Evolutionary conservation across 1,284 basidiomycete species (phyloP).

Genomic region (Apiotrichum akiyoshidainum): DNA sequence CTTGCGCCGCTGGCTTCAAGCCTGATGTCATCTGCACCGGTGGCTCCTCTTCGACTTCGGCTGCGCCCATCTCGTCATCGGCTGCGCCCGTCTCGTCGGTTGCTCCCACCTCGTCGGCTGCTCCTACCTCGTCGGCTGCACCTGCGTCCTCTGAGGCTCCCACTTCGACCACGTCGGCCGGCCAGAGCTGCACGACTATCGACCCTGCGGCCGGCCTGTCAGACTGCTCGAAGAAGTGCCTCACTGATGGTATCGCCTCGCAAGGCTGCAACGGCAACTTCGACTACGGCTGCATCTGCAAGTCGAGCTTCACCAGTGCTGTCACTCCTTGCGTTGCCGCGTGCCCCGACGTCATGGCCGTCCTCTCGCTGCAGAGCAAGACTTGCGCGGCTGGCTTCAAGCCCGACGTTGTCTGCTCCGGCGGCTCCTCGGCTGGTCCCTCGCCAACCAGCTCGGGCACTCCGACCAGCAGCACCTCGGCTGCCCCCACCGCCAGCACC

Average conservation of each 20-base stretch:
- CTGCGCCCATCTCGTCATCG: background rate
- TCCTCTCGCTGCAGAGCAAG: conserved; percentile 2
- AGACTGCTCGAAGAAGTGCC: too few relatives aligned
- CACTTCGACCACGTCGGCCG: background rate
- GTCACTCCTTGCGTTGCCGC: too few relatives aligned
- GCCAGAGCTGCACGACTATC: too few relatives aligned
- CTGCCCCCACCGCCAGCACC: background rate
- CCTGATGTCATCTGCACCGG: too few relatives aligned
- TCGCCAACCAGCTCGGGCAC: background rate
- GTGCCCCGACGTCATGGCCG: conserved; percentile 1
- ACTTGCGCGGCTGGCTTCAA: background rate
- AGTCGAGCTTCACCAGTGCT: background rate
- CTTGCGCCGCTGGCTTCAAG: conserved; percentile 5
- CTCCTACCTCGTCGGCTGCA: background rate
- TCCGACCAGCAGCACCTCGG: background rate
- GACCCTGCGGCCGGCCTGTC: too few relatives aligned
- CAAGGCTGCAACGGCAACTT: background rate
- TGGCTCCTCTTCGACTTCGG: too few relatives aligned
- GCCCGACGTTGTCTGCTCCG: too few relatives aligned
- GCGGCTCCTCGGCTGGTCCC: background rate
- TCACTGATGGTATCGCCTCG: background rate
- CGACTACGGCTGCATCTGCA: too few relatives aligned
- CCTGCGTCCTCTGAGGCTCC: background rate
- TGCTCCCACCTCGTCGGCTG: too few relatives aligned
- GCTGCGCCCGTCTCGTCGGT: too few relatives aligned